phyloP scores from a whole-genome alignment of 1,284 basidiomycete genomes.

The Ceratobasidium sp. region DNA sequence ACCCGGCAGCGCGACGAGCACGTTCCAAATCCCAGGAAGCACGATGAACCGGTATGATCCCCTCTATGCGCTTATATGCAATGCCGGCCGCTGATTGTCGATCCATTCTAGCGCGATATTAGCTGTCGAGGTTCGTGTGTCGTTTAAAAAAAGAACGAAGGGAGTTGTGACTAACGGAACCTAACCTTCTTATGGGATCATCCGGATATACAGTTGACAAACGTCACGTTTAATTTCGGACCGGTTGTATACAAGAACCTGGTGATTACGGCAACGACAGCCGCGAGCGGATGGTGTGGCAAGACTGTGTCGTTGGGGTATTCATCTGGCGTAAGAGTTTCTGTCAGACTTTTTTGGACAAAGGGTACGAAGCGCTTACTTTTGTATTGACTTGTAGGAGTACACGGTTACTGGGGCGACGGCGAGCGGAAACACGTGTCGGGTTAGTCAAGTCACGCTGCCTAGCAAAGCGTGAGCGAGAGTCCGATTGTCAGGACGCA shows the following conservation, averaged over 20 bases:
- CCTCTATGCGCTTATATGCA: too few species aligned
- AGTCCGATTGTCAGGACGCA: neutral
- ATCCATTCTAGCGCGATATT: constrained; percentile 6
- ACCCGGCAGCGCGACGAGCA: constrained; percentile 54
- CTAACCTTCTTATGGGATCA: too few species aligned
- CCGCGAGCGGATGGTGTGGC: constrained; percentile 45
- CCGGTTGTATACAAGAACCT: constrained; percentile 37
- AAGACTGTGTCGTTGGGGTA: constrained; percentile 43
- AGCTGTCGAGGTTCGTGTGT: constrained; percentile 25
- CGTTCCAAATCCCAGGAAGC: constrained; percentile 54
- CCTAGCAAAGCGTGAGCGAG: constrained; percentile 36
- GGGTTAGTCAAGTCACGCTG: constrained; percentile 40
- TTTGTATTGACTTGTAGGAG: constrained; percentile 23
- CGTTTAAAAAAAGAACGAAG: neutral
- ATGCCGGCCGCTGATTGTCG: neutral
- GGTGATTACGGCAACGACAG: constrained; percentile 45
- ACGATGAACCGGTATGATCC: constrained; percentile 54
- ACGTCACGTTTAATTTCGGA: constrained; percentile 42
- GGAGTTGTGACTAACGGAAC: too few species aligned
- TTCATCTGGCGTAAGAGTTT: constrained; percentile 17
- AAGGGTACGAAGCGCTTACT: neutral
- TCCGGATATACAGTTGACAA: constrained; percentile 25
- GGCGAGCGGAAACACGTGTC: constrained; percentile 44
- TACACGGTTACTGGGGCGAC: constrained; percentile 39
- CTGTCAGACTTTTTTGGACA: neutral